These are phyloP conservation scores for Elongisporangium anandrum DNA, from an alignment of 352 stramenopile species.

Conservation along the genomic window DNA sequence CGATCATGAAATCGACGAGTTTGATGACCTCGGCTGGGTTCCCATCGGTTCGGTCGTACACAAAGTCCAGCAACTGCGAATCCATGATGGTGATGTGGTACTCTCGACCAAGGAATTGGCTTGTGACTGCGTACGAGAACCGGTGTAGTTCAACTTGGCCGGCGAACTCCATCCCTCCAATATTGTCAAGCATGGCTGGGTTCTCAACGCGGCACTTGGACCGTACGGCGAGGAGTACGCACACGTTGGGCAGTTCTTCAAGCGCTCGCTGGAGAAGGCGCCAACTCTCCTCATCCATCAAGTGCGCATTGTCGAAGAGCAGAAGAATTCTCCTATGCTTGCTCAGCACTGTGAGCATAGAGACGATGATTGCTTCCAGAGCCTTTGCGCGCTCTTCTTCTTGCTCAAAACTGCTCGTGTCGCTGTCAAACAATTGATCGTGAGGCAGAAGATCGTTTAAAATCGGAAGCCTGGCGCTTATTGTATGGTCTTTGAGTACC, in stretches of 20 bases:
- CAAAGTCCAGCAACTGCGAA: constrained; percentile 67
- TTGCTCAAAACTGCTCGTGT: background rate
- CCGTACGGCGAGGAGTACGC: constrained; percentile 46
- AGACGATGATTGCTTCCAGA: constrained; percentile 50
- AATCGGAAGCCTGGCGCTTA: constrained; percentile 31
- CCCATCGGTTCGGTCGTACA: constrained; percentile 56
- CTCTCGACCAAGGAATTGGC: constrained; percentile 63
- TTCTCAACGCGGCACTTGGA: constrained; percentile 31
- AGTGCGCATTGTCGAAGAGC: constrained; percentile 74
- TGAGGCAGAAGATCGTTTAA: constrained; percentile 53
- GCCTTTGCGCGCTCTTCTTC: constrained; percentile 41
- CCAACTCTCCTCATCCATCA: constrained; percentile 65
- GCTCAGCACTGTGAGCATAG: constrained; percentile 46
- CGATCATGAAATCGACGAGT: constrained; percentile 64
- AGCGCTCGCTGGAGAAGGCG: constrained; percentile 51
- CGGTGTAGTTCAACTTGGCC: constrained; percentile 29
- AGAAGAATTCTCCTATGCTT: constrained; percentile 54
- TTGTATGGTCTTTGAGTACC: constrained; percentile 35
- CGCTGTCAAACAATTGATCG: constrained; percentile 13
- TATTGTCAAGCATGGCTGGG: constrained; percentile 7
- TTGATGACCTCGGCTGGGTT: constrained; percentile 68
- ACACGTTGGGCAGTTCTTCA: constrained; percentile 52
- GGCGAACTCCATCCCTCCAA: background rate
- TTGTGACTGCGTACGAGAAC: constrained; percentile 63
- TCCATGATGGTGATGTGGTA: constrained; percentile 83